phyloP scores from a whole-genome alignment of 169 alveolate genomes.

The Plasmodium sp. region DNA sequence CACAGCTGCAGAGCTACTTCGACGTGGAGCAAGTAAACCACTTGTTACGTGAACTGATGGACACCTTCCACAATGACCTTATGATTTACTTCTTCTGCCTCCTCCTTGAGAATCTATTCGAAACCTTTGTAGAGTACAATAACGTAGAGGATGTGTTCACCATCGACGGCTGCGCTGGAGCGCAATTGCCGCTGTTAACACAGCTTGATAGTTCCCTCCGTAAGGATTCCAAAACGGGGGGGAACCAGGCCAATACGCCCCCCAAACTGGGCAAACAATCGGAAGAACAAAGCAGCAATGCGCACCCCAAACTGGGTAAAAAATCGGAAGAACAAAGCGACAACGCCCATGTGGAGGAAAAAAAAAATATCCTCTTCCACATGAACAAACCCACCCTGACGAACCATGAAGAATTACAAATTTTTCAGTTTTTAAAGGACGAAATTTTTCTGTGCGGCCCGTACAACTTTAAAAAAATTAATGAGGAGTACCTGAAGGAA shows the following conservation, averaged over 20 bases:
- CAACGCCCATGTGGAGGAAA: not conserved
- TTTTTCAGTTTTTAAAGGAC: conserved; percentile 54
- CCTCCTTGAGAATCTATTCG: conserved; percentile 14
- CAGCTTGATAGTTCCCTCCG: not conserved
- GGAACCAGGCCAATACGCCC: not conserved
- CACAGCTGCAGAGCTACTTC: not conserved
- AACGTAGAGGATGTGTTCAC: conserved; percentile 35
- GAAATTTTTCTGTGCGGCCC: conserved; percentile 51
- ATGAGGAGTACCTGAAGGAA: conserved; percentile 42
- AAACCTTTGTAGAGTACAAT: not conserved
- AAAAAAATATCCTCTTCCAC: conserved; percentile 15
- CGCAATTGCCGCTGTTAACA: not conserved
- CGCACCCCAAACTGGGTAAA: not conserved
- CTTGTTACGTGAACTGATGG: conserved; percentile 8
- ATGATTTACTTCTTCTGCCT: conserved; percentile 55
- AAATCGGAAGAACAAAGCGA: not conserved
- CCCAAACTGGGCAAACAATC: not conserved
- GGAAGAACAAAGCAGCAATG: not conserved
- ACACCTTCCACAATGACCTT: conserved; percentile 24
- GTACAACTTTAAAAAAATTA: conserved; percentile 23
- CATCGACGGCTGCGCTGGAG: not conserved
- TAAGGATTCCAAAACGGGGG: not conserved
- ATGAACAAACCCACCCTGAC: conserved; percentile 55
- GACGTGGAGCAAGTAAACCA: not conserved
- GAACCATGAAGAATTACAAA: conserved; percentile 39